Percentiles rank a stretch among this genome's conserved stretches.
Evolutionary conservation across 2,329 filamentous ascomycete species (phyloP).

Genomic region (Cercospora sp.): DNA sequence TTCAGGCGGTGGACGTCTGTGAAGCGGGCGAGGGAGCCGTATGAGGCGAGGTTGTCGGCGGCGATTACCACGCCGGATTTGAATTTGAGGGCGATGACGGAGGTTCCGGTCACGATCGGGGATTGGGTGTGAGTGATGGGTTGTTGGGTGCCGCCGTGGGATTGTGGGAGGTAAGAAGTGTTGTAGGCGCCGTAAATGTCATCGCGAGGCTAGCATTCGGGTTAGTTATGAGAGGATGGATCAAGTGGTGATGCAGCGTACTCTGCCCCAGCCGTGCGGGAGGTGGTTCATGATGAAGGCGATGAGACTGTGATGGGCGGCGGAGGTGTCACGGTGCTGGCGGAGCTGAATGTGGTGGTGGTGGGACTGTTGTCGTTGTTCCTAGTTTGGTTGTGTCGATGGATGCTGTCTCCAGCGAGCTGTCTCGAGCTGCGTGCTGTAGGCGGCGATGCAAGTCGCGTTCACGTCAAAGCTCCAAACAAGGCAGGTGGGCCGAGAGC

Average conservation of each 20-base stretch:
- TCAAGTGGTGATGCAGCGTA: slow-evolving; percentile 45
- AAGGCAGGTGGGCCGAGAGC: slow-evolving; percentile 1
- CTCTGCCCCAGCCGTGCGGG: slow-evolving; percentile 66
- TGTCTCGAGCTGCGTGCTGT: slow-evolving; percentile 14
- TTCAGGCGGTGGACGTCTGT: slow-evolving; percentile 94
- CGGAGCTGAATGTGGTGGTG: background rate
- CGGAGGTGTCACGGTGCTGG: background rate
- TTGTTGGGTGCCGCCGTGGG: slow-evolving; percentile 44
- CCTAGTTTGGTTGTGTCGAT: slow-evolving; percentile 11
- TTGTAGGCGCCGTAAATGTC: slow-evolving; percentile 96
- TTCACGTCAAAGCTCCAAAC: slow-evolving; percentile 9
- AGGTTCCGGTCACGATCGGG: slow-evolving; percentile 94
- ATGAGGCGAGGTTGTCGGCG: slow-evolving; percentile 95
- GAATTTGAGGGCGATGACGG: slow-evolving; percentile 92
- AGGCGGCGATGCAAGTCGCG: slow-evolving; percentile 13
- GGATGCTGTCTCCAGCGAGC: slow-evolving; percentile 2
- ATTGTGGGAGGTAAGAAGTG: slow-evolving; percentile 74
- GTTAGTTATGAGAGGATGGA: slow-evolving; percentile 42
- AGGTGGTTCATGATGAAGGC: slow-evolving; percentile 61
- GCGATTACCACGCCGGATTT: slow-evolving; percentile 95
- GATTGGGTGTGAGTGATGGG: slow-evolving; percentile 87
- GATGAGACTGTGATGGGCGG: background rate
- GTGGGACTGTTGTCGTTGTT: background rate
- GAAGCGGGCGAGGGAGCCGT: slow-evolving; percentile 93
- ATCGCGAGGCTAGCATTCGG: slow-evolving; percentile 74